phyloP scores from a whole-genome alignment of 768 basidiomycete genomes.

The Lyophyllum decastes region DNA sequence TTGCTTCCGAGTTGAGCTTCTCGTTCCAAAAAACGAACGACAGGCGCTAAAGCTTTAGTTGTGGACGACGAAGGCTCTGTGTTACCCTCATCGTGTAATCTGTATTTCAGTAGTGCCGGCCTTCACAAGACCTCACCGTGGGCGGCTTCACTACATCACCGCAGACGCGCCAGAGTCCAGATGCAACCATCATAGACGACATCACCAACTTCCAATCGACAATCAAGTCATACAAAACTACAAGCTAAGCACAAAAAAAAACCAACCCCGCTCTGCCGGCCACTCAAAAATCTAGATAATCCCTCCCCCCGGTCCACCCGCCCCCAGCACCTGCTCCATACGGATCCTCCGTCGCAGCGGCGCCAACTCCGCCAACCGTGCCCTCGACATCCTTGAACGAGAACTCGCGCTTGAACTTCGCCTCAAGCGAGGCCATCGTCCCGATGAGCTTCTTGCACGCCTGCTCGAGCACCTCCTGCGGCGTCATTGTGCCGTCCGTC shows the following conservation, averaged over 20 bases:
- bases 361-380: slow-evolving; percentile 21
- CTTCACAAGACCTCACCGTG: no score
- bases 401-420: slow-evolving; percentile 82
- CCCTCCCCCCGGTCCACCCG: slow-evolving; percentile 21
- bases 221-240: background rate
- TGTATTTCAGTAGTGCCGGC: no score
- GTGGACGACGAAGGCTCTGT: no score
- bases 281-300: slow-evolving; percentile 26
- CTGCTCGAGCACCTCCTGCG: slow-evolving; percentile 78
- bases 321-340: slow-evolving; percentile 39
- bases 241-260: background rate
- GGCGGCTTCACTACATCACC: no score
- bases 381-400: slow-evolving; percentile 74
- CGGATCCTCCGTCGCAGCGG: slow-evolving; percentile 42
- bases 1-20: no score
- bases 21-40: no score
- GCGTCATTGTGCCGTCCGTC: slow-evolving; percentile 86
- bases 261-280: background rate
- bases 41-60: no score
- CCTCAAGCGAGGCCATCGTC: slow-evolving; percentile 64
- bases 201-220: no score
- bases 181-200: no score
- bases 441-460: slow-evolving; percentile 83
- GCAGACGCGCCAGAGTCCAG: no score
- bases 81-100: no score